A percentile compares a stretch with the other conserved stretches of the same genome.
Evolutionary conservation across 352 stramenopile species (phyloP).

Genomic region (Pythium sukuiense): DNA sequence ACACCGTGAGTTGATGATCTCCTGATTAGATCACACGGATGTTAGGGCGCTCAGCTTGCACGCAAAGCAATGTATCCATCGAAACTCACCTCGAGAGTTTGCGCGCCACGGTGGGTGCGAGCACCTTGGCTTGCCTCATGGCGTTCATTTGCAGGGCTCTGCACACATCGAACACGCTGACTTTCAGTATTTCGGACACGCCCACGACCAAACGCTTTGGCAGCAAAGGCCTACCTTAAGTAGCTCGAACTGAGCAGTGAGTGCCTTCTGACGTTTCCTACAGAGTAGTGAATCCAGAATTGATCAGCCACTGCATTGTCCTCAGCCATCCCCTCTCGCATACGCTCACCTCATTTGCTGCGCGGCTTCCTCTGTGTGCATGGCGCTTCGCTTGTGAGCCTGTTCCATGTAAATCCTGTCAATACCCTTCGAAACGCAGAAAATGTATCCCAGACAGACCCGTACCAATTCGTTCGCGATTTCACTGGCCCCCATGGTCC

Average conservation of each 20-base stretch:
- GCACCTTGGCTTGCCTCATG: neutral
- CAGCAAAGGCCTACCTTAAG: constrained; percentile 18
- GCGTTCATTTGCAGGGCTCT: neutral
- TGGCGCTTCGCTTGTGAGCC: neutral
- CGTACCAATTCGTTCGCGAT: neutral
- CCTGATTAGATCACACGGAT: constrained; percentile 34
- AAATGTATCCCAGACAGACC: neutral
- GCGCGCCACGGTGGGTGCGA: neutral
- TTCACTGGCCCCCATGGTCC: neutral
- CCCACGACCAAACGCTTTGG: too few species aligned
- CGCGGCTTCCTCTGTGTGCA: neutral
- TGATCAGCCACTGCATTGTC: neutral
- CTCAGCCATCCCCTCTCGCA: neutral
- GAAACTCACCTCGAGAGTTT: neutral
- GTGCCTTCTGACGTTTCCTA: constrained; percentile 31
- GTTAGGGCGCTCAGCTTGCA: too few species aligned
- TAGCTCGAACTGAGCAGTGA: constrained; percentile 28
- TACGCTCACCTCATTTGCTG: neutral
- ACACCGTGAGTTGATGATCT: constrained; percentile 69
- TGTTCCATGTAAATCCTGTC: neutral
- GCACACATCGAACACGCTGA: neutral
- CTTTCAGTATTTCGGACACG: too few species aligned
- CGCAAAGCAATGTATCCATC: neutral
- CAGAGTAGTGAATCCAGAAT: neutral
- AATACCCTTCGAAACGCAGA: neutral